Conservation (phyloP, 2,329 filamentous ascomycete species). For the Polychaeton citri region DNA sequence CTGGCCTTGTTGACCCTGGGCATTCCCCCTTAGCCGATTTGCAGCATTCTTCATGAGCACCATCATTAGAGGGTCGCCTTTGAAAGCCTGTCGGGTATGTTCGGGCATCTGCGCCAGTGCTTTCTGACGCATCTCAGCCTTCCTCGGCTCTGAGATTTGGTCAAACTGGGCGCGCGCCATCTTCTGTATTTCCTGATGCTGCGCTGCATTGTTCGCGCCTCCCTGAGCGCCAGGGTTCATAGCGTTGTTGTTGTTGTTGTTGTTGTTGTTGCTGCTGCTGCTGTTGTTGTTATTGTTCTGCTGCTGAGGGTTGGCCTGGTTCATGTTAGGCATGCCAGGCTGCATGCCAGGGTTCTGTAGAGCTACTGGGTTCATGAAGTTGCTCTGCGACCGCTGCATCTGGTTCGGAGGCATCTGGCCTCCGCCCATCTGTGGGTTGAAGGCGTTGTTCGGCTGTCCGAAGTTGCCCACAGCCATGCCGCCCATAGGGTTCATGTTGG, state of each 20-base stretch:
- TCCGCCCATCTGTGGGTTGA: conserved; percentile 7
- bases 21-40: background rate
- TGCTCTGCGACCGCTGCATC: conserved; percentile 7
- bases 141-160: conserved; percentile 3
- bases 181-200: conserved; percentile 8
- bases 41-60: conserved; percentile 9
- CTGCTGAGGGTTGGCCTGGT: too few relatives aligned
- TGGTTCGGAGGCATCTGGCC: conserved; percentile 9
- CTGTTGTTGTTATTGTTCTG: conserved; percentile 10
- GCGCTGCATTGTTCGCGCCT: conserved; percentile 17
- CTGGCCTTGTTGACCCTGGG: conserved; percentile 1
- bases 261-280: conserved; percentile 1
- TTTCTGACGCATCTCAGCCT: conserved; percentile 9
- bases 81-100: conserved; percentile 10
- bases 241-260: conserved; percentile 7
- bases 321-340: conserved; percentile 12
- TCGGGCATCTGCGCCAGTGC: conserved; percentile 9
- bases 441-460: conserved; percentile 4
- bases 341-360: conserved; percentile 16
- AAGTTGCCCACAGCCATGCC: conserved; percentile 11
- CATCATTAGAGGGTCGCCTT: conserved; percentile 12
- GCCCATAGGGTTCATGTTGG: conserved; percentile 12
- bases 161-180: conserved; percentile 10
- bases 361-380: conserved; percentile 11
- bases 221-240: conserved; percentile 6